Evolutionary conservation across 257 asterid genomes (phyloP).

Genomic region (Nicotiana noctiflora): DNA sequence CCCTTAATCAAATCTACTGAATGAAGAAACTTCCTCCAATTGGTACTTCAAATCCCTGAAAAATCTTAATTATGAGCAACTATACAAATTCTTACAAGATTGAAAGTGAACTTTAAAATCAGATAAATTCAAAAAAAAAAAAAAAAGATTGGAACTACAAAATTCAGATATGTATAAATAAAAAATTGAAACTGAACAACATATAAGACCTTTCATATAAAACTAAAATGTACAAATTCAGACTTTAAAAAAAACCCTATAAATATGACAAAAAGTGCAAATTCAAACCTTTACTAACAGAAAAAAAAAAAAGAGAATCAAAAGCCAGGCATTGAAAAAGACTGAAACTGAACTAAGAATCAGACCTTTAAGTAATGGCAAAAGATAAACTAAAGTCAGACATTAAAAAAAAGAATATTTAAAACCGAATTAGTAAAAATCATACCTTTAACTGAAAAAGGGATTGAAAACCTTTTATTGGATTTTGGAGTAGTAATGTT

Average conservation of each 20-base stretch:
- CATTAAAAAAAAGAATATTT: background rate
- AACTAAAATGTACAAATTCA: background rate
- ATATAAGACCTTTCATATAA: too few species aligned
- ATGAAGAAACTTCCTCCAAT: conserved; percentile 12
- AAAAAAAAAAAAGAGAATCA: background rate
- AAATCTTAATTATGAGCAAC: too few species aligned
- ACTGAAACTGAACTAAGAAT: background rate
- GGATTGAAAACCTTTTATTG: too few species aligned
- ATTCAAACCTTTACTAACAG: background rate
- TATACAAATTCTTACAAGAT: too few species aligned
- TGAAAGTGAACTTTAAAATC: too few species aligned
- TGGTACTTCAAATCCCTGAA: conserved; percentile 7
- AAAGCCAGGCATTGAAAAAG: background rate
- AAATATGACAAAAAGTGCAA: background rate
- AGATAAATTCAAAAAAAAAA: too few species aligned
- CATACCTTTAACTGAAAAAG: background rate
- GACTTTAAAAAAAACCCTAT: background rate
- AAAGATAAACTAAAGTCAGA: background rate
- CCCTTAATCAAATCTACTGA: background rate
- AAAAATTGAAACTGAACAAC: too few species aligned
- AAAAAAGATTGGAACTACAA: too few species aligned
- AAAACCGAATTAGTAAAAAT: background rate
- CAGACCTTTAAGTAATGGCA: too few species aligned
- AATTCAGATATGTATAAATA: too few species aligned
- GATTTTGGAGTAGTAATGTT: too few species aligned